phyloP scores from a whole-genome alignment of 2,329 filamentous ascomycete genomes.

The Dactylellina sp. region DNA sequence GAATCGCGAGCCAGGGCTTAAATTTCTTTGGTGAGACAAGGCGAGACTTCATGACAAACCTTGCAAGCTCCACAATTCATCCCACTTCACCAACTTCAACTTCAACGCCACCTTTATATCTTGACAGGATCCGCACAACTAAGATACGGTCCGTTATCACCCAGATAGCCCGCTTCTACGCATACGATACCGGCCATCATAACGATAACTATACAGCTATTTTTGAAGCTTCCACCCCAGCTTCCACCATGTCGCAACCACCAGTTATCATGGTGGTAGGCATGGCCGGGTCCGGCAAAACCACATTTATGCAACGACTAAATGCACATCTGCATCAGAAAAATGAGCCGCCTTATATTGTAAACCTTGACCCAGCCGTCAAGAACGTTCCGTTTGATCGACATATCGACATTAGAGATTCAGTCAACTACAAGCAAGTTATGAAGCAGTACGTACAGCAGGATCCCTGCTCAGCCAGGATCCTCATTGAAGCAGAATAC shows the following conservation, averaged over 20 bases:
- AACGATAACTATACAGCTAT: no score
- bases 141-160: neutral
- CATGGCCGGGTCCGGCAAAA: constrained; percentile 85
- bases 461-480: constrained; percentile 17
- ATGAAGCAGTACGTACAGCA: constrained; percentile 87
- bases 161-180: no score
- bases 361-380: constrained; percentile 97
- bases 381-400: constrained; percentile 91
- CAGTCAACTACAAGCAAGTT: constrained; percentile 98
- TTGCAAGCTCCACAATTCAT: constrained; percentile 47
- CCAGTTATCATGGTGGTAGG: constrained; percentile 56
- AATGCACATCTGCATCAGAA: constrained; percentile 89
- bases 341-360: constrained; percentile 86
- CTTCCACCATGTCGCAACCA: constrained; percentile 41
- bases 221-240: constrained; percentile 23
- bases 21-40: constrained; percentile 32
- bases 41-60: constrained; percentile 39
- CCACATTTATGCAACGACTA: constrained; percentile 99
- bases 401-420: constrained; percentile 99
- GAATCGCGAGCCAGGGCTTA: constrained; percentile 6
- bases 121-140: neutral
- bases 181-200: no score
- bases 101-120: neutral
- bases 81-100: constrained; percentile 22
- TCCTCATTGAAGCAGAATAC: neutral